phyloP scores from a whole-genome alignment of 2,329 filamentous ascomycete genomes.

The Blastomyces gilchristii region DNA sequence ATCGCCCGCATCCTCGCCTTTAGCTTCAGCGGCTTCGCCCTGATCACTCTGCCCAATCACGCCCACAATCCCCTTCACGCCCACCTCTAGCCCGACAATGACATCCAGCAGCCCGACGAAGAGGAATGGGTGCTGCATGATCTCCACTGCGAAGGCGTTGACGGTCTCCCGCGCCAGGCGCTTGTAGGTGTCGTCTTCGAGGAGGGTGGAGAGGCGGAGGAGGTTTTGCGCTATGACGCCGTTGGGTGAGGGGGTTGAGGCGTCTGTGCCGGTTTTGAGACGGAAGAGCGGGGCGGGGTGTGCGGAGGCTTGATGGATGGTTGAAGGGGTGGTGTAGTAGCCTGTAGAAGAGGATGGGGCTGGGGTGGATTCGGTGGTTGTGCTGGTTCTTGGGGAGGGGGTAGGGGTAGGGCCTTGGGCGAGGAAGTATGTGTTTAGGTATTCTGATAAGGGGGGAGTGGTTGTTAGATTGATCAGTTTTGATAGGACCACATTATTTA shows the following conservation, averaged over 20 bases:
- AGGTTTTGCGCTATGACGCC: constrained; percentile 77
- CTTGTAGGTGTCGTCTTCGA: constrained; percentile 56
- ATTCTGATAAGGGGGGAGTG: constrained; percentile 38
- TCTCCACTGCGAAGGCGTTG: constrained; percentile 79
- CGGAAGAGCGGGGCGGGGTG: constrained; percentile 57
- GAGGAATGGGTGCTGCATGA: constrained; percentile 85
- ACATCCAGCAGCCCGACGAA: constrained; percentile 70
- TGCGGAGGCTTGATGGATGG: constrained; percentile 49
- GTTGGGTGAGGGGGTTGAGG: constrained; percentile 80
- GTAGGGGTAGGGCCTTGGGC: constrained; percentile 42
- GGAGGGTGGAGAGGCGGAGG: constrained; percentile 63
- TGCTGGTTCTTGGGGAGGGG: constrained; percentile 5
- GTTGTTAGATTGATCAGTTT: constrained; percentile 8
- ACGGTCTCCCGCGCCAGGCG: constrained; percentile 62
- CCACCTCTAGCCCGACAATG: constrained; percentile 65
- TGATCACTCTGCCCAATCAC: constrained; percentile 35
- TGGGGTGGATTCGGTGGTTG: constrained; percentile 15
- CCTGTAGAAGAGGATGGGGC: constrained; percentile 28
- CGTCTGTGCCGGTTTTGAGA: constrained; percentile 92
- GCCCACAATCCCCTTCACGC: constrained; percentile 51
- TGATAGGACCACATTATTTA: neutral
- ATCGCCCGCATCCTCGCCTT: constrained; percentile 7
- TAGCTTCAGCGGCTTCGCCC: neutral
- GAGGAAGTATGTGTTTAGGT: constrained; percentile 68
- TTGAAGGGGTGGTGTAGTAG: constrained; percentile 35